phyloP scores from a whole-genome alignment of 2,329 filamentous ascomycete genomes.

The Botryotinia narcissicola region DNA sequence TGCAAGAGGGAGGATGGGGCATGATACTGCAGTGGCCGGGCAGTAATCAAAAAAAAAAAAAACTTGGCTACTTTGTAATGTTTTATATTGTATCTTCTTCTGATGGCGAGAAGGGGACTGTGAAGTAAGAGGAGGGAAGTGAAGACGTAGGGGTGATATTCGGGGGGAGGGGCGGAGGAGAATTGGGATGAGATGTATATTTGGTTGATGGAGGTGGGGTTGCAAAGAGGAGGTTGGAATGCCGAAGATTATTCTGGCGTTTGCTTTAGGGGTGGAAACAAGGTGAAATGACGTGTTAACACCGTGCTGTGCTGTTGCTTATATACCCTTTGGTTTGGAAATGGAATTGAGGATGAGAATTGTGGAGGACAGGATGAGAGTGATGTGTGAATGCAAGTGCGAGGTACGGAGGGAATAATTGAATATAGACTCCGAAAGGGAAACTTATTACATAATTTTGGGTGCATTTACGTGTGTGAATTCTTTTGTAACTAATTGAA shows the following conservation, averaged over 20 bases:
- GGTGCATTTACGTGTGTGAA: neutral
- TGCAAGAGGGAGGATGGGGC: neutral
- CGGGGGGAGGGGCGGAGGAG: neutral
- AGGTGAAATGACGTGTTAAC: neutral
- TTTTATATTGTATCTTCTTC: slow-evolving; percentile 16
- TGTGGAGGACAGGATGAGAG: neutral
- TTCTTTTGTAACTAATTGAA: neutral
- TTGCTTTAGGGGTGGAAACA: neutral
- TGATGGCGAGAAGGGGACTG: neutral
- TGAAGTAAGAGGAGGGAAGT: neutral
- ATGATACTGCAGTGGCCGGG: slow-evolving; percentile 2
- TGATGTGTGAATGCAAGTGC: neutral
- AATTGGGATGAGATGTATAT: slow-evolving; percentile 6
- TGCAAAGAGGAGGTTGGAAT: neutral
- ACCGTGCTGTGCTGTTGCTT: slow-evolving; percentile 18
- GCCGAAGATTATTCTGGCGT: neutral
- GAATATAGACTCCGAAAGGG: slow-evolving; percentile 20
- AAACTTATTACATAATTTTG: slow-evolving; percentile 1
- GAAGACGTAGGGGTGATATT: neutral
- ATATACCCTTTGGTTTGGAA: slow-evolving; percentile 20
- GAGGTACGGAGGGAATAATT: slow-evolving; percentile 1
- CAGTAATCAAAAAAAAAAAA: neutral
- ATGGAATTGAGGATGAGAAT: neutral
- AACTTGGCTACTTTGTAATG: slow-evolving; percentile 10
- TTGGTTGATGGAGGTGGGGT: neutral